phyloP scores from a whole-genome alignment of 495 filamentous ascomycete species.

The Aspergillus ellipticus region DNA sequence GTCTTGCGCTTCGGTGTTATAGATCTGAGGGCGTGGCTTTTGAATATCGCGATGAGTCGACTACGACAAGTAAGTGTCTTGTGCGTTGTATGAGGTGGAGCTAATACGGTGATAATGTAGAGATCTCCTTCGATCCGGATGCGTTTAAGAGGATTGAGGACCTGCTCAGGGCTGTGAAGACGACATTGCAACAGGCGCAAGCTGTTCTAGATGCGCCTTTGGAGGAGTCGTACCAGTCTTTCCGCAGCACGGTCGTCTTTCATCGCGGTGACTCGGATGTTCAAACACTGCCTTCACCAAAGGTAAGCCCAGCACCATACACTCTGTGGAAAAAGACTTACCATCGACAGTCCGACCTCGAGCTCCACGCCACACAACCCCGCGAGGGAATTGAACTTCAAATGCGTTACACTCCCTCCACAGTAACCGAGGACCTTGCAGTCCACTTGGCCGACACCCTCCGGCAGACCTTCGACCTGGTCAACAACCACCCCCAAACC shows the following conservation, averaged over 20 bases:
- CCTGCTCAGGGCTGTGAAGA: background rate
- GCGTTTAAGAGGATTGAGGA: background rate
- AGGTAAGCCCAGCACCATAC: background rate
- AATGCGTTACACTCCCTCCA: background rate
- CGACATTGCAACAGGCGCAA: background rate
- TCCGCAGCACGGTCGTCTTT: background rate
- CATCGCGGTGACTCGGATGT: background rate
- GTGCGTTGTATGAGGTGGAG: background rate
- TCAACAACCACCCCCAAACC: background rate
- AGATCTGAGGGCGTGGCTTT: background rate
- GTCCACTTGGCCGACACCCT: background rate
- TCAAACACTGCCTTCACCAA: background rate
- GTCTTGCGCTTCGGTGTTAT: background rate
- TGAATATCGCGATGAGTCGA: background rate
- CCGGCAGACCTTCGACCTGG: background rate
- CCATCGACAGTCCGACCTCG: background rate
- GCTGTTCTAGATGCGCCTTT: background rate
- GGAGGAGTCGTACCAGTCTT: background rate
- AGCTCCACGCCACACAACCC: background rate
- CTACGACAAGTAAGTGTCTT: background rate
- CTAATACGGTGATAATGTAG: background rate
- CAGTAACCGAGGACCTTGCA: background rate
- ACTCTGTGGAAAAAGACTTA: background rate
- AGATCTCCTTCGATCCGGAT: background rate
- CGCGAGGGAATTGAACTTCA: background rate